Conservation (phyloP, 345 rosid genomes). For the Brassica rapa region DNA sequence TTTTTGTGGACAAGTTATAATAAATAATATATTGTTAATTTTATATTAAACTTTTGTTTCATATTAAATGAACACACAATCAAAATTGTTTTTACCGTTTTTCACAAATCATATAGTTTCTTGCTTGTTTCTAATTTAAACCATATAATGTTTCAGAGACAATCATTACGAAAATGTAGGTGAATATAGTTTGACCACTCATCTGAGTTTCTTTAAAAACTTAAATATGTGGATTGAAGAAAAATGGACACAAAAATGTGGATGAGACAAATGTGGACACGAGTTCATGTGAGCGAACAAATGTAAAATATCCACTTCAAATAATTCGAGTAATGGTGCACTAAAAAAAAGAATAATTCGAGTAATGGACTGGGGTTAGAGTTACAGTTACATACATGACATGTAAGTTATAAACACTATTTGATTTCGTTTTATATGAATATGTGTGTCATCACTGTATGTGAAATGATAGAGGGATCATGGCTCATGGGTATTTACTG, state of each 20-base stretch:
- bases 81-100: no score
- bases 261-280: neutral
- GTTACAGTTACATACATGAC: neutral
- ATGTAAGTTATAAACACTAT: neutral
- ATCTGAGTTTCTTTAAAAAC: neutral
- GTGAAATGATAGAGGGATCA: neutral
- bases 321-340: neutral
- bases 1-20: no score
- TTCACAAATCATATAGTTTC: no score
- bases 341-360: neutral
- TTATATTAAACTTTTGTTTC: no score
- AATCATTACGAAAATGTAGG: neutral
- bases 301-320: neutral
- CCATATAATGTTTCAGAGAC: neutral
- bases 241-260: neutral
- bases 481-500: slow-evolving; percentile 27
- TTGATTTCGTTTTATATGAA: neutral
- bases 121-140: neutral
- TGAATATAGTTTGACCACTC: neutral
- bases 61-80: no score
- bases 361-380: neutral
- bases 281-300: neutral
- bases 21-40: no score
- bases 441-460: neutral
- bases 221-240: neutral